Conservation (phyloP, 1,284 basidiomycete genomes). For the Moniliophthora roreri region DNA sequence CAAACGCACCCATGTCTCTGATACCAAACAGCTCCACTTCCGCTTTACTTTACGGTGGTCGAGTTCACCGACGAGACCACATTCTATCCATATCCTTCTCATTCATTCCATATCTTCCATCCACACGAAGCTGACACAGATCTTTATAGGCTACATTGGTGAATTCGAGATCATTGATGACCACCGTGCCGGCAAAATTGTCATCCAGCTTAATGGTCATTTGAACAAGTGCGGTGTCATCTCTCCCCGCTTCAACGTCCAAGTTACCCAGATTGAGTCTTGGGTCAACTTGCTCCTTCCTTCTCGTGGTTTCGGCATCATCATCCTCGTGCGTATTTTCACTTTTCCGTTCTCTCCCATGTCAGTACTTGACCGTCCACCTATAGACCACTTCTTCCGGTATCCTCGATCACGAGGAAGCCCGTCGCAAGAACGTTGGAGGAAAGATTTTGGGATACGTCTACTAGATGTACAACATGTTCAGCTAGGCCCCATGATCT, state of each 20-base stretch:
- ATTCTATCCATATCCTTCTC: constrained; percentile 24
- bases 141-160: constrained; percentile 86
- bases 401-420: constrained; percentile 99
- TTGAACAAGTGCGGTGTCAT: constrained; percentile 99
- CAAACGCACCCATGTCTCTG: constrained; percentile 40
- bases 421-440: constrained; percentile 96
- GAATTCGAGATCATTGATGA: constrained; percentile 99
- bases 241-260: constrained; percentile 97
- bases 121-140: constrained; percentile 16
- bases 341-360: background rate
- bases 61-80: constrained; percentile 61
- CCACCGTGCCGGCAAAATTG: constrained; percentile 98
- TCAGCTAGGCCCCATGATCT: background rate
- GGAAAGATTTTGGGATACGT: constrained; percentile 88
- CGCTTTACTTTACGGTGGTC: constrained; percentile 31
- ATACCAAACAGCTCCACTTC: constrained; percentile 51
- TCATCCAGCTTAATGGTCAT: constrained; percentile 97
- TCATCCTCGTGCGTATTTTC: constrained; percentile 74
- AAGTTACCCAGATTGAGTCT: constrained; percentile 88
- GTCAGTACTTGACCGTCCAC: constrained; percentile 1
- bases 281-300: constrained; percentile 96
- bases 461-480: constrained; percentile 50
- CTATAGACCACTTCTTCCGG: constrained; percentile 92
- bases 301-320: constrained; percentile 93
- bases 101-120: constrained; percentile 4